Evolutionary conservation across 306 rosid genomes (phyloP), one percentile per base, ranked within the genome.

Genomic region (Betula pendula): DNA sequence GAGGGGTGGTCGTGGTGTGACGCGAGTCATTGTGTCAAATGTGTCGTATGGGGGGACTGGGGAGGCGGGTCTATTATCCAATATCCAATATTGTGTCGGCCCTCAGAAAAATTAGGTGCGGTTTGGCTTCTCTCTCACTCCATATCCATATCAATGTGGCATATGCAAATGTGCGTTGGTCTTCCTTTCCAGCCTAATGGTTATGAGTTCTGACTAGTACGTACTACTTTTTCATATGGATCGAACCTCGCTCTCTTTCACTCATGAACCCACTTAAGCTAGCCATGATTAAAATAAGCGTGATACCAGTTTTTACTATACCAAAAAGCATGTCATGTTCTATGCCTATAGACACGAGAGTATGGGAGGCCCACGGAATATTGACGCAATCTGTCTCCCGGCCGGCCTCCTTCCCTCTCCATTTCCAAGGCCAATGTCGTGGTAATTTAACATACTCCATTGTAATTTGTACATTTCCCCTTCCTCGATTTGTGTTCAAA

Each of bases 61-160:
- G 17, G 31, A n/a, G 68, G 29, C 49, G 3, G 24, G 35, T 47
- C 15, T 48, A 47, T 47, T 2, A 49, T 75, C 20, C 42, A 13
- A 7, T 22, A n/a, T n/a, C n/a, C n/a, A n/a, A n/a, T n/a, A n/a
- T n/a, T n/a, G 74, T 81, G 84, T 81, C 81, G 77, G 65, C 71
- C 63, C 70, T 51, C 24, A 42, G 45, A 47, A 15, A 47, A 47
- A 47, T 13, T 15, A 15, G 19, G 20, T 14, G n/a, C 56, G 9
- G 56, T 50, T 50, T 50, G 13, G n/a, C 56, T 5, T 7, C 10
- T 7, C 16, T 0, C 68, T n/a, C 15, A 16, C 60, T 44, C 40
- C 71, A 50, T 14, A 19, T 19, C 70, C 35, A 69, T 12, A n/a
- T n/a, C n/a, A n/a, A n/a, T n/a, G n/a, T n/a, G n/a, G n/a, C n/a